These are phyloP conservation scores for Paramecium primaurelia DNA, from an alignment of 73 alveolate species.

Conservation along the genomic window DNA sequence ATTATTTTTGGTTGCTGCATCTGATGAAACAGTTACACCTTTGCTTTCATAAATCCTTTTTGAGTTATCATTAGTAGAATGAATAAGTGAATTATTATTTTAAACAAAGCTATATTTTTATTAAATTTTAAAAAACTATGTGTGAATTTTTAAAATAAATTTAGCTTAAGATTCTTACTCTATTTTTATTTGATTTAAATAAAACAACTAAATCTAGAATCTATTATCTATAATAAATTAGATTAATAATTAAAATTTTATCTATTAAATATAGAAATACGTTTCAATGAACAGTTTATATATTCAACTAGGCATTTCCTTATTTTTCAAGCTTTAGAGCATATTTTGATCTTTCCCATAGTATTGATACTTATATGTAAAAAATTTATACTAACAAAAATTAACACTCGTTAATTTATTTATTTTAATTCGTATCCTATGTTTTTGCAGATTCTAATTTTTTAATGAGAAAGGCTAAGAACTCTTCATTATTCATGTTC, in stretches of 20 bases:
- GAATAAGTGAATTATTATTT: not conserved
- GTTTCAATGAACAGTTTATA: not conserved
- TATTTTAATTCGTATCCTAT: not conserved
- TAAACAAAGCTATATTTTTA: not conserved
- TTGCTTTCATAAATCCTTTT: constrained; percentile 43
- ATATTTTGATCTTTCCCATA: not conserved
- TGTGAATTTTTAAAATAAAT: no score
- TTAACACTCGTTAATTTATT: not conserved
- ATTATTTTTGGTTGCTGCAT: constrained; percentile 54
- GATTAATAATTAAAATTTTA: no score
- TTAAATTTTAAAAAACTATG: not conserved
- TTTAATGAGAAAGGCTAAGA: not conserved
- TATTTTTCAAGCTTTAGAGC: not conserved
- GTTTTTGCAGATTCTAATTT: not conserved
- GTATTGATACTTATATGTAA: not conserved
- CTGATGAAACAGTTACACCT: constrained; percentile 62
- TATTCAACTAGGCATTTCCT: not conserved
- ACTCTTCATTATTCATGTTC: not conserved
- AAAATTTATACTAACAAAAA: not conserved
- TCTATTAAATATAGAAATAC: not conserved
- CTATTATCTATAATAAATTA: not conserved
- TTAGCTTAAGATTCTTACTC: not conserved
- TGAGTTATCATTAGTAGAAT: constrained; percentile 39
- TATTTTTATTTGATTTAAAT: no score
- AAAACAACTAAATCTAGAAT: no score